Base-by-base conservation (phyloP, 1,284 basidiomycete species). In the Rhodotorula sp. region DNA sequence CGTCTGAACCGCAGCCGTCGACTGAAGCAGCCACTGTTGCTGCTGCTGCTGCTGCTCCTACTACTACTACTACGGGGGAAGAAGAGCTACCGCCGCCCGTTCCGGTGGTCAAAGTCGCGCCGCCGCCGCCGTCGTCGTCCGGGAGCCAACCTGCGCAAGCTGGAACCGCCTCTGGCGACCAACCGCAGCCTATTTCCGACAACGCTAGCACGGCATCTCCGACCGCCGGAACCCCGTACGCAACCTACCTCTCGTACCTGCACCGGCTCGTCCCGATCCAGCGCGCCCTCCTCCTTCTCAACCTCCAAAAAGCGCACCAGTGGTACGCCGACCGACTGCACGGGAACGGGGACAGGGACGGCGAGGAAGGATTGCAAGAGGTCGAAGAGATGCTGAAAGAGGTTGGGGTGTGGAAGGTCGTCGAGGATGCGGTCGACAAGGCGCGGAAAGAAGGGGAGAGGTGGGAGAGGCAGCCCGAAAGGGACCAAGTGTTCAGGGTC, bases 301-400 rank as follows among this genome's bases (percentile, higher is more conserved):
- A 75, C 66, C 49, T 75, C 1, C 73, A 75, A 44, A 75, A 75
- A 53, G 73, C 73, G 15, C 71, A 71, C 48, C 48, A 29, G n/a
- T 59, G 64, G 56, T 70, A 70, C 53, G n/a, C 54, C 18, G 8
- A 44, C 14, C 15, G 18, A 22, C 20, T 45, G 29, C 12, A 26
- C n/a, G 33, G n/a, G 6, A 18, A 45, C 20, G 29, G 6, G 26
- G 6, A 7, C 53, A 26, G 18, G 0, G 12, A 3, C 1, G n/a
- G 10, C 2, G 42, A 42, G 3, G 29, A 49, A 24, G 53, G 33
- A 4, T 48, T 63, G 33, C 26, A 22, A 22, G 51, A n/a, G 8
- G 62, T 63, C 5, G 62, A 37, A 46, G 62, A 60, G 46, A 33
- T 68, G 49, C n/a, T 70, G n/a, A 44, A 17, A 8, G 67, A 66